Evolutionary conservation across 108 stramenopile species (phyloP).

Genomic region (Schizochytrium sp.): DNA sequence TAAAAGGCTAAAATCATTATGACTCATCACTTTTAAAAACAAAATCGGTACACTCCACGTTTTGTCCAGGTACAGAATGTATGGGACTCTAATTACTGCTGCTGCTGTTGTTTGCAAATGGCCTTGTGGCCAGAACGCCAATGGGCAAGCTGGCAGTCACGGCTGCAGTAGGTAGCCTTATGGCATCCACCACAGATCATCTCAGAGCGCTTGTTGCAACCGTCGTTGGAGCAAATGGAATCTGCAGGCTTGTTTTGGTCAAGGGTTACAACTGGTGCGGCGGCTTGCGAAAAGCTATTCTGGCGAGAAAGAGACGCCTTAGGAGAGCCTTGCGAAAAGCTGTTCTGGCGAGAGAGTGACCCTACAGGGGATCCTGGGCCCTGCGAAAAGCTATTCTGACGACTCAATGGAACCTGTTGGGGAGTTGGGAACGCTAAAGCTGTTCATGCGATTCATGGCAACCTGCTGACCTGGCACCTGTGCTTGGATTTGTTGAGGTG

Average conservation of each 20-base stretch:
- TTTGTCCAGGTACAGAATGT: too few relatives aligned
- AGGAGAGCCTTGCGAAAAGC: constrained; percentile 44
- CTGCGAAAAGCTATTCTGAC: constrained; percentile 38
- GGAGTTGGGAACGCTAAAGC: not conserved
- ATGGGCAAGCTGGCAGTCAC: constrained; percentile 48
- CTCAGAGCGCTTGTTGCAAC: not conserved
- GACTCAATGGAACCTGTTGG: not conserved
- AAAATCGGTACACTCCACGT: too few relatives aligned
- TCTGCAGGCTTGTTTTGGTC: not conserved
- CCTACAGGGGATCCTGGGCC: not conserved
- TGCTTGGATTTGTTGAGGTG: too few relatives aligned
- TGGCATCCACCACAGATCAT: constrained; percentile 56
- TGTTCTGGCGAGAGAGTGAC: not conserved
- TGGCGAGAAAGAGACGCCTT: not conserved
- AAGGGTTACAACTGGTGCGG: not conserved
- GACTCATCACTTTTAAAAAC: too few relatives aligned
- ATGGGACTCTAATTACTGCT: too few relatives aligned
- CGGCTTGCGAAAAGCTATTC: not conserved
- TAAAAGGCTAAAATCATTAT: too few relatives aligned
- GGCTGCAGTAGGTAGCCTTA: not conserved
- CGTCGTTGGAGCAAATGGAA: constrained; percentile 10
- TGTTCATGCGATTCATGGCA: not conserved
- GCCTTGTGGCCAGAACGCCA: constrained; percentile 52
- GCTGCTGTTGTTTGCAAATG: not conserved
- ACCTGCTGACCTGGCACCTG: not conserved